Base-by-base conservation (phyloP, 768 basidiomycete genomes). In the Candolleomyces aberdarensis region DNA sequence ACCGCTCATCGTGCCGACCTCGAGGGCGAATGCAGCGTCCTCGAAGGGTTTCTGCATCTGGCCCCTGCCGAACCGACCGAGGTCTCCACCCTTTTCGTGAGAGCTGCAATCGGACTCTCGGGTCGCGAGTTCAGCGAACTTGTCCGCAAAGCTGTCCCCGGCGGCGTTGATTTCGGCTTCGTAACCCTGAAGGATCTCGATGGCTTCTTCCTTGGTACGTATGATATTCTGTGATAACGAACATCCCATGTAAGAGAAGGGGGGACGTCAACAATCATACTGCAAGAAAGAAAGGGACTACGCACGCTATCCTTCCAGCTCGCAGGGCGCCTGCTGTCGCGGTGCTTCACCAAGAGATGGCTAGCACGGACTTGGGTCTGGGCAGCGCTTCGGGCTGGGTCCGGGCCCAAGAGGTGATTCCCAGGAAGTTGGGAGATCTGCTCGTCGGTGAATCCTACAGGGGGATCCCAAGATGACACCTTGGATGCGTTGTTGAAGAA, bases 1-100 rank as follows among this genome's bases (percentile, higher is more conserved):
- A 31, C 85, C 88, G 72, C 91, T 93, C 70, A 95, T 87, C 75
- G 91, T 74, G 8, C 87, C 91, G 20, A 89, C 82, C 52, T 85
- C 70, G 63, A 95, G 79, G 2, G 75, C 83, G 72, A 83, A 96
- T 11, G 92, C 78, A 36, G 92, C 91, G 32, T 96, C 94, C 75
- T 98, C 96, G 69, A 99, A 99, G 40, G 94, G 88, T 75, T 92
- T 94, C 76, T 99, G 97, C 97, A 99, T 99, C 78, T 92, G 89
- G 0, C 89, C 91, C 17, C 74, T 85, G 0, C 82, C 83, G 69
- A 99, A 99, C 79, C 80, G 80, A 0, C 97, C 94, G 6, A 99
- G 84, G 73, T 99, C 96, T 0, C 97, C 97, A 3, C 80, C 82
- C 63, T 90, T 81, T 20, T 81, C 72, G 69, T 95, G 91, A 43